phyloP scores from a whole-genome alignment of 768 basidiomycete genomes.

The Cystobasidium onofrii region DNA sequence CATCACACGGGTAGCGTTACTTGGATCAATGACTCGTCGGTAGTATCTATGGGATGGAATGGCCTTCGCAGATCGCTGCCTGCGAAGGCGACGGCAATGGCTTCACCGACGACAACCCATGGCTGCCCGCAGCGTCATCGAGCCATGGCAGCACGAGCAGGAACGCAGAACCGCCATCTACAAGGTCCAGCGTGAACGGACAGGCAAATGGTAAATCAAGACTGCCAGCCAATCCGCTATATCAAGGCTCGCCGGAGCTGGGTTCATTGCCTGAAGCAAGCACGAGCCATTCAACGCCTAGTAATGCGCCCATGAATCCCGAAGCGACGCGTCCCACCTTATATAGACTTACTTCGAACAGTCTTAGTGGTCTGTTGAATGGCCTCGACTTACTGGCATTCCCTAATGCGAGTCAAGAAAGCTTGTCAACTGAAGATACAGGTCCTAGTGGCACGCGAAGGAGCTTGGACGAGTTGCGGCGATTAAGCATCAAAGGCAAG shows the following conservation, averaged over 20 bases:
- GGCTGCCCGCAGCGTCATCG: not conserved
- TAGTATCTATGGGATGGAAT: slow-evolving; percentile 11
- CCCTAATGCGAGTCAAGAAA: slow-evolving; percentile 3
- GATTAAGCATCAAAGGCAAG: slow-evolving; percentile 24
- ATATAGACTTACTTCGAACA: slow-evolving; percentile 4
- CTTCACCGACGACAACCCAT: slow-evolving; percentile 6
- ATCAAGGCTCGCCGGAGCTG: not conserved
- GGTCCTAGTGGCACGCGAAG: not conserved
- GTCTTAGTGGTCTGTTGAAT: not conserved
- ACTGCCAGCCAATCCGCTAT: not conserved
- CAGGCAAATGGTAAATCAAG: not conserved
- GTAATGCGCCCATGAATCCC: not conserved
- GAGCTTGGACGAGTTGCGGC: slow-evolving; percentile 28
- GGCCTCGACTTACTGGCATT: slow-evolving; percentile 12
- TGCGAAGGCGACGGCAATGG: not conserved
- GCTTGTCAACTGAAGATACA: slow-evolving; percentile 12
- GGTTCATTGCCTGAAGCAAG: not conserved
- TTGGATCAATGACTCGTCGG: not conserved
- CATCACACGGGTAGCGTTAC: not conserved
- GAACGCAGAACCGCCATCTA: not conserved
- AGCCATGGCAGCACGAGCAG: not conserved
- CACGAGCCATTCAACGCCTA: not conserved
- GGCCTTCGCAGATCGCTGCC: not conserved
- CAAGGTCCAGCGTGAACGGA: not conserved
- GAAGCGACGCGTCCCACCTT: slow-evolving; percentile 24